Evolutionary conservation across 805 yeast species (phyloP).

Genomic region (Candida methanosorbosa): DNA sequence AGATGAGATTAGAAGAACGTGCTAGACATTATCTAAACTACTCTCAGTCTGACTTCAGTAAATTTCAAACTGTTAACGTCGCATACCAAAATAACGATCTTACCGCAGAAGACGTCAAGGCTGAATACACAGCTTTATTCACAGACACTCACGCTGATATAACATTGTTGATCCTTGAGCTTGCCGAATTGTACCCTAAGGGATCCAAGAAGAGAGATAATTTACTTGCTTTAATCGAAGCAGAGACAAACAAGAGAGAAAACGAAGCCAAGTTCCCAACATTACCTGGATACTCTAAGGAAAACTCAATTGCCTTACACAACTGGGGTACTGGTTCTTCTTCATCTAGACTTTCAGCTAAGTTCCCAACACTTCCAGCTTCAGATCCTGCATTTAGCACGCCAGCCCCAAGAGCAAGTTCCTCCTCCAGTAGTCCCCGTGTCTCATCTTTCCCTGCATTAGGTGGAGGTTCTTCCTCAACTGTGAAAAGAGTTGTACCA

Average conservation of each 20-base stretch:
- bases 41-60: conserved; percentile 33
- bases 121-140: conserved; percentile 42
- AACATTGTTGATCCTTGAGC: conserved; percentile 48
- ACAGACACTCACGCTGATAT: conserved; percentile 36
- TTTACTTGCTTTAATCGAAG: conserved; percentile 23
- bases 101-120: conserved; percentile 38
- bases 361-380: conserved; percentile 1
- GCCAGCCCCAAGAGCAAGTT: too few relatives aligned
- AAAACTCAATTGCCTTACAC: neutral
- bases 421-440: too few relatives aligned
- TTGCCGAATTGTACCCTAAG: conserved; percentile 45
- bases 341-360: neutral
- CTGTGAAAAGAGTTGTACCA: neutral
- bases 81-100: conserved; percentile 37
- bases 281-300: conserved; percentile 23
- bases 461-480: neutral
- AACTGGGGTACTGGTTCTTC: conserved; percentile 5
- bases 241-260: conserved; percentile 14
- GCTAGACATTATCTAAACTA: conserved; percentile 72
- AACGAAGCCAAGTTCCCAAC: conserved; percentile 40
- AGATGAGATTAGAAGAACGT: conserved; percentile 67
- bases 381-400: too few relatives aligned
- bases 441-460: conserved; percentile 3
- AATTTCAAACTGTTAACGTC: conserved; percentile 42
- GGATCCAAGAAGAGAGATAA: conserved; percentile 34